Evolutionary conservation across 2,329 filamentous ascomycete species (phyloP).

Genomic region (Aspergillus persii): DNA sequence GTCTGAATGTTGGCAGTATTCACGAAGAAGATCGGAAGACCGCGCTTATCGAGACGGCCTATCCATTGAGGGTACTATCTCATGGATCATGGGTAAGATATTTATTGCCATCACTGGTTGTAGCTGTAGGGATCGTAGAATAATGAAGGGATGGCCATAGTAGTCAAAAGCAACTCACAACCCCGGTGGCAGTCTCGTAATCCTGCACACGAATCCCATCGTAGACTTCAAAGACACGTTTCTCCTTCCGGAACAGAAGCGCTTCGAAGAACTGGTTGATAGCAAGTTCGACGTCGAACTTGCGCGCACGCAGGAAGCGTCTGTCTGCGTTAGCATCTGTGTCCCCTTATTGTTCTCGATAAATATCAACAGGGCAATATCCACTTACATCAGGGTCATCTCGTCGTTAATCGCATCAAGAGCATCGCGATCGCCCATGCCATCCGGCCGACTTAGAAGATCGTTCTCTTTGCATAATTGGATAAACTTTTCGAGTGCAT

Average conservation of each 20-base stretch:
- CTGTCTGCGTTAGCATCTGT: constrained; percentile 1
- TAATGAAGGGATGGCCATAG: background rate
- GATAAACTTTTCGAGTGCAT: background rate
- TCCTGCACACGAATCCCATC: constrained; percentile 17
- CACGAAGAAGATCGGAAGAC: constrained; percentile 21
- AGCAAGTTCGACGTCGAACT: constrained; percentile 11
- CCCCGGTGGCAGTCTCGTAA: constrained; percentile 18
- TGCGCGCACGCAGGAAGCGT: constrained; percentile 20
- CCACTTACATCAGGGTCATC: constrained; percentile 15
- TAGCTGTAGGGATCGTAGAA: background rate
- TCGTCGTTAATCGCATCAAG: constrained; percentile 18
- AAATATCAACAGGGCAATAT: background rate
- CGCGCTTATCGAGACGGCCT: constrained; percentile 21
- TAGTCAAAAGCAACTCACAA: constrained; percentile 11
- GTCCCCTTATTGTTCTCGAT: no score
- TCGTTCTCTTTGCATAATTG: constrained; percentile 4
- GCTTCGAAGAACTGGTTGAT: constrained; percentile 18
- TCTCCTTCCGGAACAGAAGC: constrained; percentile 13
- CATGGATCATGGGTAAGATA: background rate
- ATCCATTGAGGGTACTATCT: constrained; percentile 29
- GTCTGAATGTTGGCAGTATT: constrained; percentile 10
- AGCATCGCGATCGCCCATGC: constrained; percentile 12
- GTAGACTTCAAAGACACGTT: constrained; percentile 15
- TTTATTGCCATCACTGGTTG: background rate
- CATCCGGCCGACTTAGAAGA: constrained; percentile 11